Percentiles rank a stretch among this genome's conserved stretches.
phyloP scores from a whole-genome alignment of 179 eudicot genomes.

The Sideroxylon spinosum region DNA sequence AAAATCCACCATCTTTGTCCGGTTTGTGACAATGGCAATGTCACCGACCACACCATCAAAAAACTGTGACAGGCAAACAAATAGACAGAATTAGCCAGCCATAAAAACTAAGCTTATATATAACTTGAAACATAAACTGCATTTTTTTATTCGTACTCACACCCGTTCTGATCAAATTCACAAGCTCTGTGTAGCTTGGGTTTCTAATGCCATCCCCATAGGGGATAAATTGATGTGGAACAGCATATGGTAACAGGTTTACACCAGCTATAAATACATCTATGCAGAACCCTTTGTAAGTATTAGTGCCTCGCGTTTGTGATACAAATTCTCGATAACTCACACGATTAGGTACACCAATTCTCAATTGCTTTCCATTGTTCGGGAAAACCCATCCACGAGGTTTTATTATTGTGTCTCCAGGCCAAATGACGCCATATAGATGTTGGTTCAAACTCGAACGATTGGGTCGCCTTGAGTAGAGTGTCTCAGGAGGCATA shows the following conservation, averaged over 20 bases:
- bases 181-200: slow-evolving; percentile 80
- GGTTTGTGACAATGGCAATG: slow-evolving; percentile 73
- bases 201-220: slow-evolving; percentile 69
- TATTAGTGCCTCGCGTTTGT: slow-evolving; percentile 43
- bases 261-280: slow-evolving; percentile 85
- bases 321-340: slow-evolving; percentile 78
- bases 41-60: slow-evolving; percentile 90
- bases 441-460: slow-evolving; percentile 57
- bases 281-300: slow-evolving; percentile 75
- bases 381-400: slow-evolving; percentile 98
- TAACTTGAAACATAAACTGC: no score
- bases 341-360: slow-evolving; percentile 70
- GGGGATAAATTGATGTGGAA: slow-evolving; percentile 70
- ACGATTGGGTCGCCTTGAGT: slow-evolving; percentile 46
- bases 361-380: slow-evolving; percentile 56
- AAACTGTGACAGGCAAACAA: slow-evolving; percentile 31
- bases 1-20: slow-evolving; percentile 82
- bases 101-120: neutral
- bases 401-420: slow-evolving; percentile 54
- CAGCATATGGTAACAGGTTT: slow-evolving; percentile 72
- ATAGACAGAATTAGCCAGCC: neutral
- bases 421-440: slow-evolving; percentile 77
- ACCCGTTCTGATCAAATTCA: slow-evolving; percentile 51
- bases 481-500: slow-evolving; percentile 60
- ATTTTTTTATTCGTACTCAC: slow-evolving; percentile 22